Evolutionary conservation across 31 red algal genomes (phyloP), one percentile per base, ranked within the genome.

Genomic region (Odonthalia washingtoniensis): DNA sequence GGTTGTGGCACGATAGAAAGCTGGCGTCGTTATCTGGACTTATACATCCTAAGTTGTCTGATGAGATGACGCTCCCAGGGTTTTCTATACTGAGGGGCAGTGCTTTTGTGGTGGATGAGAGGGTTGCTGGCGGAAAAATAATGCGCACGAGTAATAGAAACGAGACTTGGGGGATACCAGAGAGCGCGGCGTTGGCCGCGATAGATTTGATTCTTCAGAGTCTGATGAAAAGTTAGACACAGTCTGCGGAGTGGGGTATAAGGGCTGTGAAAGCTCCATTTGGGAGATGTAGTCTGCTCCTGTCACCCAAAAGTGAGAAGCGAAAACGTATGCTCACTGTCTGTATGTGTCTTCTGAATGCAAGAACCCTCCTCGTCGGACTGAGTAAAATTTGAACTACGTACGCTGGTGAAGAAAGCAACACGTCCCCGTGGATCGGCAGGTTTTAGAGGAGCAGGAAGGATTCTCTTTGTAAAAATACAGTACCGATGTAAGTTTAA

Each of bases 231-330:
- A 74, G 81, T 30, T 60, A 83, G 62, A 34, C 63, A 18, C 62
- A 83, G 30, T 63, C 45, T 6, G 80, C 80, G 5, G 65, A 83
- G 61, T 83, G 64, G 80, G 80, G 80, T 4, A 80, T 83, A 3
- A 5, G 80, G 35, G 65, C 64, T 2, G n/a, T 83, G 5, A 83
- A 83, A 26, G 80, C 39, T 4, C 80, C 81, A 24, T 84, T 84
- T 62, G 24, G 24, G 1, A 36, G 14, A 1, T 31, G 70, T 0
- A 53, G 40, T 17, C 14, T 64, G 1, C 33, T 44, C 34, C 12
- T 84, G 3, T n/a, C 67, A 34, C 3, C 67, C 0, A 31, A 84
- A 14, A 17, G 52, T 61, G 52, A 14, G 52, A 61, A 61, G 52
- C 14, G 24, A 14, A 14, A 61, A 61, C 14, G n/a, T n/a, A n/a